Evolutionary conservation across 2,329 filamentous ascomycete species (phyloP), one percentile per base, ranked within the genome.

Genomic region (Aspergillus sergii): DNA sequence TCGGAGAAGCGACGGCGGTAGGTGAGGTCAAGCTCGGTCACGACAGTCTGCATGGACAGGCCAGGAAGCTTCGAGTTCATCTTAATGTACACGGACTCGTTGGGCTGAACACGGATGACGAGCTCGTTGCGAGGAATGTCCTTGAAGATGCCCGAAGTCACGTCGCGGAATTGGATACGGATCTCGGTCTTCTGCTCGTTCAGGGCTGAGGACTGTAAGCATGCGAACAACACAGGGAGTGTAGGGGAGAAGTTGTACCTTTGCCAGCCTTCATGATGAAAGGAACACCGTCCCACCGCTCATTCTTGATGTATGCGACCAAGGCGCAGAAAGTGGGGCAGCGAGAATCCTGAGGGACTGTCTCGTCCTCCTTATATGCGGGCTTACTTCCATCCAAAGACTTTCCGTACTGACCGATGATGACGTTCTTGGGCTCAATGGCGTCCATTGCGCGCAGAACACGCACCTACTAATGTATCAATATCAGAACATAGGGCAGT

Each of bases 171-270:
- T 80, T 99, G 95, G 73, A 99, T 96, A 75, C 95, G 91, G 71
- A 99, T 95, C 83, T 99, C 95, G 16, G 95, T 99, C 89, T 99
- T 99, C 80, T 99, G 95, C 86, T 99, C 95, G 80, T 99, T 99
- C 68, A 99, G 85, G 51, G 95, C 94, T 84, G 63, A 32, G 58
- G 50, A 46, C 41, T 48, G 67, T 75, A 43, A 76, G 72, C 46
- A 55, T 21, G 23, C 43, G 12, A 46, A 6, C 21, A 14, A 50
- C 28, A 23, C 11, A 21, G 19, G 16, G 28, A 46, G 14, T 36
- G 30, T 34, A 36, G 28, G 28, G 8, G 11, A 30, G 19, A 60
- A 10, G 55, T 58, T 69, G 66, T 74, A 84, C 82, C 85, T 85
- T 99, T 99, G 73, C 95, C 95, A 53, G 95, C 95, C 90, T 99